These are phyloP conservation scores for Orbilia ellipsospora DNA, from an alignment of 2,329 filamentous ascomycete genomes.

Conservation along the genomic window DNA sequence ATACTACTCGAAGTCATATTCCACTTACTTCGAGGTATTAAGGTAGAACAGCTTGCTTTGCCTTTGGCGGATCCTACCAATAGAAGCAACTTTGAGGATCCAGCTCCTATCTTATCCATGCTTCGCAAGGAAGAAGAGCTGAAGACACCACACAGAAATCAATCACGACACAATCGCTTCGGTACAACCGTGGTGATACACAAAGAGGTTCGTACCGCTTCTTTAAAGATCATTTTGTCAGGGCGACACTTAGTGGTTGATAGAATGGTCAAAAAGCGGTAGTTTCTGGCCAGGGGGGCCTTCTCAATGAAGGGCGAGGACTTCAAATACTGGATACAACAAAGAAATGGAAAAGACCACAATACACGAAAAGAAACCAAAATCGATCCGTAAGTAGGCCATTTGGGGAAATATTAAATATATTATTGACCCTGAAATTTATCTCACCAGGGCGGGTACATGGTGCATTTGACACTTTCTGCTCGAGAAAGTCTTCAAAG, in stretches of 20 bases:
- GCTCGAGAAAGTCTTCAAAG: slow-evolving; percentile 80
- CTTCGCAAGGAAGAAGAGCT: slow-evolving; percentile 15
- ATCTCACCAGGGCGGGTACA: background rate
- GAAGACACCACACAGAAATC: slow-evolving; percentile 78
- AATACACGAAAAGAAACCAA: slow-evolving; percentile 54
- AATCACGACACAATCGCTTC: slow-evolving; percentile 92
- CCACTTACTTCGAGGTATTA: slow-evolving; percentile 89
- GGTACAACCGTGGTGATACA: slow-evolving; percentile 98
- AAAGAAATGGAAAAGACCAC: slow-evolving; percentile 88
- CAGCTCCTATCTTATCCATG: slow-evolving; percentile 62
- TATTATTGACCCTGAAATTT: background rate
- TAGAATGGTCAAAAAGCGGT: slow-evolving; percentile 79
- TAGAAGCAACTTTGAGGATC: slow-evolving; percentile 77
- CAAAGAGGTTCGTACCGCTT: slow-evolving; percentile 56
- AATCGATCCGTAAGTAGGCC: slow-evolving; percentile 9
- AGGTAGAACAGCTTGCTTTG: slow-evolving; percentile 74
- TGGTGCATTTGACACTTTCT: slow-evolving; percentile 71
- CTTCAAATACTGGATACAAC: slow-evolving; percentile 88
- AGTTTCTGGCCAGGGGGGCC: slow-evolving; percentile 86
- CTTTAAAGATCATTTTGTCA: too few species aligned
- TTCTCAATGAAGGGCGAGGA: slow-evolving; percentile 77
- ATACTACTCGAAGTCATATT: slow-evolving; percentile 92
- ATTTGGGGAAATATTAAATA: background rate
- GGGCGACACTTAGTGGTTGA: too few species aligned
- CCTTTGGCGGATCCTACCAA: slow-evolving; percentile 68